Conservation (phyloP, 164 flowering plant genomes). For the Nymphaea thermarum region DNA sequence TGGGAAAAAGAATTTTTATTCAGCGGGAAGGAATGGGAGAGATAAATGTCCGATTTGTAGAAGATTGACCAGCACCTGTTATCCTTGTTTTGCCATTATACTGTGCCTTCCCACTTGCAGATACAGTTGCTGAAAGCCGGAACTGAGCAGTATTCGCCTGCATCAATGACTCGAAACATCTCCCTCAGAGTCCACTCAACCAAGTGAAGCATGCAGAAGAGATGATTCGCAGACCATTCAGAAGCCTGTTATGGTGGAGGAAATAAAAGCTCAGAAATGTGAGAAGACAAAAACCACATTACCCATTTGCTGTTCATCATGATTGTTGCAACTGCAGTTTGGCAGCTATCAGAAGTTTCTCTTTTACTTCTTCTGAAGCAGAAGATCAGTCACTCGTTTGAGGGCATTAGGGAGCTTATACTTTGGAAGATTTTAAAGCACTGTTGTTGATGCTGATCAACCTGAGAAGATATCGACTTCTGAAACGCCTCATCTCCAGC, state of each 20-base stretch:
- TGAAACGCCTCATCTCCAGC: background rate
- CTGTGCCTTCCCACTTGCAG: background rate
- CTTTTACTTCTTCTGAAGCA: constrained; percentile 40
- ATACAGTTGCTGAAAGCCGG: background rate
- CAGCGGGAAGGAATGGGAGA: too few species aligned
- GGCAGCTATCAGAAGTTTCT: constrained; percentile 78
- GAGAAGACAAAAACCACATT: constrained; percentile 44
- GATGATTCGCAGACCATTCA: background rate
- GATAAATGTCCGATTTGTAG: too few species aligned
- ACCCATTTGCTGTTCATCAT: constrained; percentile 60
- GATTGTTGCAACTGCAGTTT: constrained; percentile 45
- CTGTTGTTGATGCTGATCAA: constrained; percentile 1
- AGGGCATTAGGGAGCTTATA: constrained; percentile 29
- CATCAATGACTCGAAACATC: background rate
- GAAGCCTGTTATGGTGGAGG: constrained; percentile 17
- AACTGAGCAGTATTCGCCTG: background rate
- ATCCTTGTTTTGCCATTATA: background rate
- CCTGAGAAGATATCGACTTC: background rate
- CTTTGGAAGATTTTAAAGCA: constrained; percentile 15
- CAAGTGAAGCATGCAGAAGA: background rate
- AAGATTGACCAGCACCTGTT: background rate
- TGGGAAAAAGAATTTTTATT: too few species aligned
- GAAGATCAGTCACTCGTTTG: constrained; percentile 43
- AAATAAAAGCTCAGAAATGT: constrained; percentile 49
- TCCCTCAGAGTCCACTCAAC: background rate